Conservation (phyloP, 2,329 filamentous ascomycete species). For the Sodiomyces alkalinus region DNA sequence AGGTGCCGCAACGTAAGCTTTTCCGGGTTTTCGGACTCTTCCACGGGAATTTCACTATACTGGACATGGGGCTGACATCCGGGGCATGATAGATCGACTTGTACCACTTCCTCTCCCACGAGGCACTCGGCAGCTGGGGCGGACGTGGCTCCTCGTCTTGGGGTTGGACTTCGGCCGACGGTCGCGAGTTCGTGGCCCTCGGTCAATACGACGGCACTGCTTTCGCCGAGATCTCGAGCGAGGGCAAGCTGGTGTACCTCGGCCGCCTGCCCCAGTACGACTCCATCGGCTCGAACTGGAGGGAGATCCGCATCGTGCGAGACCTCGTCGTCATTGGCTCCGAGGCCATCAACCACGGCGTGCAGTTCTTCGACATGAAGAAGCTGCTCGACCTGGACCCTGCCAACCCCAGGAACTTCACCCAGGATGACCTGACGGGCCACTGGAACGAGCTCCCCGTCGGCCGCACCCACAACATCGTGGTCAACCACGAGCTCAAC, state of each 20-base stretch:
- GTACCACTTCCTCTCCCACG: constrained; percentile 21
- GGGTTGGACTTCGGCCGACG: constrained; percentile 36
- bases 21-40: too few species aligned
- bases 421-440: constrained; percentile 23
- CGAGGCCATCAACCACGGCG: constrained; percentile 32
- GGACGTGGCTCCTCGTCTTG: constrained; percentile 26
- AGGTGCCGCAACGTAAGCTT: constrained; percentile 25
- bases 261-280: constrained; percentile 34
- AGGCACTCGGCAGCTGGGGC: constrained; percentile 16
- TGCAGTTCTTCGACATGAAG: constrained; percentile 49
- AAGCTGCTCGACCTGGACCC: constrained; percentile 35
- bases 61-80: neutral
- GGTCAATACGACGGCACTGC: constrained; percentile 38
- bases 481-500: constrained; percentile 29
- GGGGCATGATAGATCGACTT: constrained; percentile 15
- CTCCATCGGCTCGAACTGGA: constrained; percentile 29
- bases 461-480: constrained; percentile 28
- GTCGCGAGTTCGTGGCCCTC: constrained; percentile 38
- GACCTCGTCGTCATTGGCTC: constrained; percentile 22
- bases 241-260: constrained; percentile 35
- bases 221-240: constrained; percentile 33
- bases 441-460: constrained; percentile 24
- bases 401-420: constrained; percentile 25
- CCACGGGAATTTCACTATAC: too few species aligned
- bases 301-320: constrained; percentile 31